These are phyloP conservation scores for Citrus sinensis DNA, from an alignment of 345 rosid genomes.

Conservation along the genomic window DVS_A1.0 CM039165.1:37462001-37462500, in stretches of 20 bases:
- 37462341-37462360: background rate
- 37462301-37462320: conserved; percentile 17
- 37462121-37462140: conserved; percentile 90
- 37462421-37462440: background rate
- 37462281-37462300: background rate
- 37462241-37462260: conserved; percentile 54
- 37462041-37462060: conserved; percentile 25
- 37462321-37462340: background rate
- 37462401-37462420: background rate
- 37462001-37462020: background rate
- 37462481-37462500: conserved; percentile 7
- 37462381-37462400: background rate
- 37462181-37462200: conserved; percentile 52
- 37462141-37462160: conserved; percentile 46
- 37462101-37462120: conserved; percentile 67
- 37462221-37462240: conserved; percentile 67
- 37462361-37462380: background rate
- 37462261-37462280: conserved; percentile 53
- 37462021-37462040: background rate
- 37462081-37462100: conserved; percentile 81
- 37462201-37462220: conserved; percentile 46
- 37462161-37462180: conserved; percentile 48
- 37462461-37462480: background rate
- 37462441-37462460: background rate
- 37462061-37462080: conserved; percentile 91